Evolutionary conservation across 1,139 yeast genomes (phyloP).

Genomic region (Sugiyamaella castrensis): DNA sequence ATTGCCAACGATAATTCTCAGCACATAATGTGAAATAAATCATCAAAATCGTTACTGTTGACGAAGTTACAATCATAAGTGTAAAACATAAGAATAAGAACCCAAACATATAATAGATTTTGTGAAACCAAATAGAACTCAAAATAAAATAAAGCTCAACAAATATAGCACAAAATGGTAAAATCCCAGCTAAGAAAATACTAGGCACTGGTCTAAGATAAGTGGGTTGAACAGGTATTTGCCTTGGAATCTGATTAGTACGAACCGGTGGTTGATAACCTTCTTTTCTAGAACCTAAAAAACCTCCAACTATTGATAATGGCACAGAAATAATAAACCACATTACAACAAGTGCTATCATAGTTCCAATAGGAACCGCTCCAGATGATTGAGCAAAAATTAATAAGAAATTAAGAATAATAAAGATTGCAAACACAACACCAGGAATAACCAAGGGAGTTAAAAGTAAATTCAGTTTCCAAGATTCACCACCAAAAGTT

Average conservation of each 20-base stretch:
- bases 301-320: constrained; percentile 73
- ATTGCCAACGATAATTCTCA: constrained; percentile 96
- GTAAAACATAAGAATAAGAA: constrained; percentile 85
- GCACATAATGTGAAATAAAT: constrained; percentile 82
- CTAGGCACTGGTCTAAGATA: constrained; percentile 68
- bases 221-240: constrained; percentile 89
- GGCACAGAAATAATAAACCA: constrained; percentile 91
- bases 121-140: constrained; percentile 90
- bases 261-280: constrained; percentile 69
- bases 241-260: constrained; percentile 89
- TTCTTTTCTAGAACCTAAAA: constrained; percentile 67
- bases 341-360: constrained; percentile 72
- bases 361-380: constrained; percentile 90
- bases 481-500: constrained; percentile 86
- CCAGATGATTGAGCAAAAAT: constrained; percentile 82
- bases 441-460: constrained; percentile 90
- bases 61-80: constrained; percentile 77
- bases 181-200: constrained; percentile 76
- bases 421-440: constrained; percentile 56
- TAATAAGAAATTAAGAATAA: constrained; percentile 77
- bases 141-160: constrained; percentile 89
- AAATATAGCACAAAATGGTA: constrained; percentile 94
- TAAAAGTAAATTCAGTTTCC: constrained; percentile 80
- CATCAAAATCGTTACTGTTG: constrained; percentile 75
- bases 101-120: constrained; percentile 96